Percentiles rank a stretch among this genome's conserved stretches.
Evolutionary conservation across 2,329 filamentous ascomycete genomes (phyloP).

Genomic region (Aureobasidium vineae): DNA sequence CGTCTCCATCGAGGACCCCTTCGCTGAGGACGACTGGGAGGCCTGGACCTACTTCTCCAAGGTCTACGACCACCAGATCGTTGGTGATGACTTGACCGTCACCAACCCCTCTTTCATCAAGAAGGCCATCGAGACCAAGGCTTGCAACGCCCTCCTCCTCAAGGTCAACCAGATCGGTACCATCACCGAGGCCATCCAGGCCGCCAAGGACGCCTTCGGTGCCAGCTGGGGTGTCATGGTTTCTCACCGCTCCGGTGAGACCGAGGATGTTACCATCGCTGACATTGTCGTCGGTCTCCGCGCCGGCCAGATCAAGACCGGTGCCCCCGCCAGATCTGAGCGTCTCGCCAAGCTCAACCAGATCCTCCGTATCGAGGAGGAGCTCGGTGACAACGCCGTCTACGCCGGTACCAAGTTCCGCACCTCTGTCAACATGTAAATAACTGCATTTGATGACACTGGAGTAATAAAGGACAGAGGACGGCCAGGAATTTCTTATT

Average conservation of each 20-base stretch:
- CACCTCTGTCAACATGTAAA: conserved; percentile 82
- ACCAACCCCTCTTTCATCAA: conserved; percentile 99
- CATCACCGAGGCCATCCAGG: conserved; percentile 97
- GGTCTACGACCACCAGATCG: conserved; percentile 97
- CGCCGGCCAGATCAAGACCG: conserved; percentile 97
- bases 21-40: conserved; percentile 99
- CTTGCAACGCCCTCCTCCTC: conserved; percentile 94
- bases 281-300: conserved; percentile 97
- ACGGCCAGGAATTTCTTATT: conserved; percentile 10
- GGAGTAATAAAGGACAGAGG: conserved; percentile 12
- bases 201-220: conserved; percentile 95
- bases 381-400: conserved; percentile 82
- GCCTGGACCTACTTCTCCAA: conserved; percentile 99
- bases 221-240: conserved; percentile 99
- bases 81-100: conserved; percentile 97
- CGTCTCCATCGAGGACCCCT: conserved; percentile 97
- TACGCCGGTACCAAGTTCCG: conserved; percentile 94
- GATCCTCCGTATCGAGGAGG: conserved; percentile 99
- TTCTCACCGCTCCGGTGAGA: conserved; percentile 98
- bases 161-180: conserved; percentile 99
- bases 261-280: conserved; percentile 98
- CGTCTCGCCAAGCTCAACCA: conserved; percentile 99
- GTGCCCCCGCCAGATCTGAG: conserved; percentile 93
- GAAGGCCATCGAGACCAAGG: conserved; percentile 99
- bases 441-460: background rate